Base-by-base conservation (phyloP, 208 protist genomes). In the Wallacemonas collosoma region DNA sequence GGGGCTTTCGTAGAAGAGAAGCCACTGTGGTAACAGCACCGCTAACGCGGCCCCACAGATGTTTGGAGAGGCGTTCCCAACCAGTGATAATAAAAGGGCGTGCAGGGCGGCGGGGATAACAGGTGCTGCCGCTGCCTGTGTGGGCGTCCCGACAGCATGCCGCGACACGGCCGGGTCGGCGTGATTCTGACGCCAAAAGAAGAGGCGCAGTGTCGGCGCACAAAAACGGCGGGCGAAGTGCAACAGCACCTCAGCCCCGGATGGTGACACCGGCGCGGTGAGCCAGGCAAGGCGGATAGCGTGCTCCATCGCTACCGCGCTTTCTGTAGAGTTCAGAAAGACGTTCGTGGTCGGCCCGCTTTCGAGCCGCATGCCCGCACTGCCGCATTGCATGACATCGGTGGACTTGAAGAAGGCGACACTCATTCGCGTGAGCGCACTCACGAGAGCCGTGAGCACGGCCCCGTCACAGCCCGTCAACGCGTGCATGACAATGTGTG, bases 181-280 rank as follows among this genome's bases (percentile, higher is more conserved):
- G 38, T 65, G 60, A 41, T 65, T 65, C 14, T 35, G 7, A 17
- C 43, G 60, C 60, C 60, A 65, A 35, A 65, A 65, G 60, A 45
- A 51, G n/a, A 65, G 38, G 6, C 43, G 60, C 41, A 53, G 38
- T 8, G 43, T 65, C 3, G 60, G 60, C 5, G 40, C 36, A 41
- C 43, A 51, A 26, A 38, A 65, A 41, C 36, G 43, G 8, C 60
- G 38, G 9, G 43, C 60, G 40, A 65, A 7, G 11, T 3, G 15
- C 38, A 65, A 41, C 4, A 8, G 15, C 3, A 65, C 8, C n/a
- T 11, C 41, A 3, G 60, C 36, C 11, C 60, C 41, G 12, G 7
- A 41, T 9, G 60, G 60, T 26, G 60, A 38, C 12, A 26, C 5
- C 41, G 11, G 5, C 41, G 0, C 8, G 43, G 44, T 41, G 40